These are phyloP conservation scores for Malassezia brasiliensis DNA, from an alignment of 1,284 basidiomycete species.

Conservation along the genomic window DNA sequence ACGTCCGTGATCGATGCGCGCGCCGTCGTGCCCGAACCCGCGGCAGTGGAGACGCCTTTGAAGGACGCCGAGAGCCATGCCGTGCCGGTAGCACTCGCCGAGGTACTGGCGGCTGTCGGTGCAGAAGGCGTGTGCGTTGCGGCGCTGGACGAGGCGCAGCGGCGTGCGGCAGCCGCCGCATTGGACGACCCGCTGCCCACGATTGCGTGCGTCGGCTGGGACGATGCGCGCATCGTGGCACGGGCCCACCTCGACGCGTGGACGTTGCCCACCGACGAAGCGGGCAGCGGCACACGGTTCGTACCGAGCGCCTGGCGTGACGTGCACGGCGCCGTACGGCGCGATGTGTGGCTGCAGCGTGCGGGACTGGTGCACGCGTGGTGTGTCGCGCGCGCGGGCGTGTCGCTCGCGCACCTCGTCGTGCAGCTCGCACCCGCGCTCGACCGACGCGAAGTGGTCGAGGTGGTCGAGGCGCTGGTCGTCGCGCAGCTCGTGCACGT, in stretches of 20 bases:
- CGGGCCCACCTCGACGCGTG: slow-evolving; percentile 2
- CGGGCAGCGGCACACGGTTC: not conserved
- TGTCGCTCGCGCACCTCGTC: slow-evolving; percentile 3
- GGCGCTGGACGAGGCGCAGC: not conserved
- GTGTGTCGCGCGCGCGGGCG: slow-evolving; percentile 4
- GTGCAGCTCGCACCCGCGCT: not conserved
- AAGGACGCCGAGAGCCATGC: not conserved
- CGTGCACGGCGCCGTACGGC: not conserved
- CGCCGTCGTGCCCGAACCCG: not conserved
- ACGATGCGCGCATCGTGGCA: slow-evolving; percentile 7
- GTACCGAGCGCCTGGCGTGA: slow-evolving; percentile 10
- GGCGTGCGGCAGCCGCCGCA: not conserved
- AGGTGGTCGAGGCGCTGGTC: not conserved
- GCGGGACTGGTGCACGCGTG: not conserved
- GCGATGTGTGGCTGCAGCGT: slow-evolving; percentile 1
- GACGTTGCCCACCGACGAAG: not conserved
- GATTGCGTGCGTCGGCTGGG: slow-evolving; percentile 5
- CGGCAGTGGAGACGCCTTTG: not conserved
- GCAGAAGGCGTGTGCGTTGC: not conserved
- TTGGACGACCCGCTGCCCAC: not conserved
- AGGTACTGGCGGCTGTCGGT: not conserved
- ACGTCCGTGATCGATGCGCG: not conserved
- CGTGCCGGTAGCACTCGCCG: not conserved
- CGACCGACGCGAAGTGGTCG: slow-evolving; percentile 10
- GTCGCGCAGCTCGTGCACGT: not conserved